Evolutionary conservation across 176 grass and related monocot species (phyloP), one percentile per base, ranked within the genome.

Genomic region (Saccharum spontaneum): DNA sequence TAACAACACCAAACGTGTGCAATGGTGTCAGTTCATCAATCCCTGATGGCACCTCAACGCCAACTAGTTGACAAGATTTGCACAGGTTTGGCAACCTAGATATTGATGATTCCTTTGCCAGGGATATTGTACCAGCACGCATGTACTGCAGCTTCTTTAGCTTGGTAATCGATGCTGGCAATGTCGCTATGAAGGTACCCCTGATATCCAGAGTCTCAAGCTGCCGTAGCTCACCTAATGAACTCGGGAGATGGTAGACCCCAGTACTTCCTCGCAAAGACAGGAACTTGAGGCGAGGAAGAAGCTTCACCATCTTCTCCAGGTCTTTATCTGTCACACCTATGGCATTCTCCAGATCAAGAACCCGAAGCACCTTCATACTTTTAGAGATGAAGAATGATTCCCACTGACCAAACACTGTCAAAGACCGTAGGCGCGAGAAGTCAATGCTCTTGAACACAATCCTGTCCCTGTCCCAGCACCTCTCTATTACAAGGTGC

Each of bases 121-220:
- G 70, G 12, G 41, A 1, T 4, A 1, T 45, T 11, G 69, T 8
- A 1, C 70, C 70, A 48, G 41, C 70, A 73, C 70, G 70, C 1
- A 73, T 30, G 23, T 73, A 73, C 41, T 48, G 70, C 23, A 73
- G 70, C 2, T 73, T 73, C 23, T 73, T 24, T 17, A 73, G 2
- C 23, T 48, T 73, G 5, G 41, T 73, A 3, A 48, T 48, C 2
- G 41, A 46, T 28, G 10, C 13, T 9, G 70, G 70, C n/a, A 73
- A 43, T 7, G 41, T 73, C 0, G 8, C 41, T 48, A 73, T 17
- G n/a, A 15, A 73, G 23, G 70, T 73, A 7, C 11, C 10, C 40
- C 70, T 46, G 13, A 73, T 8, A 28, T 73, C 70, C 13, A 73
- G 41, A 14, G 70, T 73, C 70, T 73, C 39, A 48, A 73, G 70